Conservation (phyloP, 1,284 basidiomycete genomes). For the Malassezia cuniculi region DNA sequence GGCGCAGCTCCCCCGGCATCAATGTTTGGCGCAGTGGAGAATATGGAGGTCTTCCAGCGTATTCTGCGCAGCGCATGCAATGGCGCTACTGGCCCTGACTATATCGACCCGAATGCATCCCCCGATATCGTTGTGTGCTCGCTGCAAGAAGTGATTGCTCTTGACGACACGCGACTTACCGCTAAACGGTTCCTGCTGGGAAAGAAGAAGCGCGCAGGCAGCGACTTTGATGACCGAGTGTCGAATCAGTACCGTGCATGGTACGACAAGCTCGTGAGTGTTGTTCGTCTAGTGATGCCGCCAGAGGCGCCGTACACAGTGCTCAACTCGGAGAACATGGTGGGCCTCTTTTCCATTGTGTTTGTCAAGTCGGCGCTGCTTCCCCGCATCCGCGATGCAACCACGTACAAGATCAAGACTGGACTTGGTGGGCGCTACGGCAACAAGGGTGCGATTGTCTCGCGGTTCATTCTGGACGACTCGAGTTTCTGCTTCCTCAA, state of each 20-base stretch:
- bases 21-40: conserved; percentile 47
- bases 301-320: conserved; percentile 56
- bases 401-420: conserved; percentile 69
- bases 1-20: conserved; percentile 72
- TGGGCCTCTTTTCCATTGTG: conserved; percentile 76
- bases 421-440: conserved; percentile 86
- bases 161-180: conserved; percentile 77
- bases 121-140: conserved; percentile 88
- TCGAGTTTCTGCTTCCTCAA: conserved; percentile 71
- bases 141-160: conserved; percentile 87
- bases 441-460: conserved; percentile 90
- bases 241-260: conserved; percentile 25
- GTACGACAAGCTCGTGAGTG: conserved; percentile 29
- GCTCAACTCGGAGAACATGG: conserved; percentile 72
- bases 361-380: conserved; percentile 58
- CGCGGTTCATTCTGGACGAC: conserved; percentile 78
- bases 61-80: conserved; percentile 24
- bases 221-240: conserved; percentile 26
- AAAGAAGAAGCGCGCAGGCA: conserved; percentile 19
- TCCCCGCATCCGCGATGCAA: conserved; percentile 55
- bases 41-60: conserved; percentile 25
- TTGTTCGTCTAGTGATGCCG: conserved; percentile 31
- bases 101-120: conserved; percentile 28
- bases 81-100: conserved; percentile 13
- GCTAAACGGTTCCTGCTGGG: conserved; percentile 49